Conservation (phyloP, 768 basidiomycete species). For the Mrakia frigida region DNA sequence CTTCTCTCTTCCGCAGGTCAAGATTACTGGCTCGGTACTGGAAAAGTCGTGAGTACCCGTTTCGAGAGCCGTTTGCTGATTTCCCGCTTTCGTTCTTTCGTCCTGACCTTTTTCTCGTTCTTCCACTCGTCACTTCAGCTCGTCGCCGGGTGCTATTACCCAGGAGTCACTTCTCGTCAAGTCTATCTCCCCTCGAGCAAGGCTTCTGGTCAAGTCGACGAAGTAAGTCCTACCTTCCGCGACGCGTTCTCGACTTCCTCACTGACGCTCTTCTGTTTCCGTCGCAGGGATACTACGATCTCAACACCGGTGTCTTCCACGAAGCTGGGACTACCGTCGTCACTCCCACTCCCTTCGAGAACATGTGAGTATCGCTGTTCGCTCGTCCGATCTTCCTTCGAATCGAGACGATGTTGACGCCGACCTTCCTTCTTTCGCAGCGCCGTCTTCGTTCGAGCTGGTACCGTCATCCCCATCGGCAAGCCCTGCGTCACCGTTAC, state of each 20-base stretch:
- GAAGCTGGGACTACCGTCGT: constrained; percentile 36
- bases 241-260: not conserved
- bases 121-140: constrained; percentile 5
- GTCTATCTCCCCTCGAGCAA: constrained; percentile 43
- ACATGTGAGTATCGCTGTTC: constrained; percentile 32
- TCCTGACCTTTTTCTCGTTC: too few relatives aligned
- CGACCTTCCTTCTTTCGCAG: not conserved
- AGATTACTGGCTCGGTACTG: constrained; percentile 44
- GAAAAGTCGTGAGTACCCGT: constrained; percentile 33
- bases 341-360: constrained; percentile 40
- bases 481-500: constrained; percentile 42
- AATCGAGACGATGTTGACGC: not conserved
- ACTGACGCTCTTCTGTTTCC: too few relatives aligned
- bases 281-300: constrained; percentile 38
- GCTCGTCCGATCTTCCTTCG: not conserved
- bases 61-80: too few relatives aligned
- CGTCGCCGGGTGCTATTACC: constrained; percentile 39
- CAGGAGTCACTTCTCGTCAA: constrained; percentile 36
- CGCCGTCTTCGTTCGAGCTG: constrained; percentile 42
- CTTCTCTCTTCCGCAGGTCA: constrained; percentile 27
- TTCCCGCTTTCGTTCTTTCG: too few relatives aligned
- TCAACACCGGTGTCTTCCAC: constrained; percentile 35
- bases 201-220: not conserved
- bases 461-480: constrained; percentile 42
- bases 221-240: not conserved